phyloP scores from a whole-genome alignment of 2,329 filamentous ascomycete genomes.

The Zymoseptoria pseudotritici region DNA sequence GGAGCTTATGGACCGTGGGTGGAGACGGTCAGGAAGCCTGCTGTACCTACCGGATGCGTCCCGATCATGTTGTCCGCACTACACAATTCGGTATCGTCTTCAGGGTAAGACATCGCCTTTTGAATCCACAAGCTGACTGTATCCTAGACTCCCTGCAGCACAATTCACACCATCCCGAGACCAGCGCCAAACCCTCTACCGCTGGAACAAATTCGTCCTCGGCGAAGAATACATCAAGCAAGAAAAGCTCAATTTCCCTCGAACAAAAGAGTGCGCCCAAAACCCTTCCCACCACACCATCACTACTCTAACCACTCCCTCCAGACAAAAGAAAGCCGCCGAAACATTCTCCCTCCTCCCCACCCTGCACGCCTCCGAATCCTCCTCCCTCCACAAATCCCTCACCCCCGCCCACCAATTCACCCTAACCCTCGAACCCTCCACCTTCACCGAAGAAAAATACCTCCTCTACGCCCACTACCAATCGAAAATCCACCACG shows the following conservation, averaged over 20 bases:
- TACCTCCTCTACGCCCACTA: constrained; percentile 66
- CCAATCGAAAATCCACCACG: constrained; percentile 64
- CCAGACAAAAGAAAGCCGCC: constrained; percentile 51
- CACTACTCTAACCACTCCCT: background rate
- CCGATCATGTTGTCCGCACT: constrained; percentile 85
- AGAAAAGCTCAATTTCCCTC: constrained; percentile 57
- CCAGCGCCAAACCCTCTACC: constrained; percentile 68
- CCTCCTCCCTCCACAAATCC: constrained; percentile 40
- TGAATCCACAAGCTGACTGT: background rate
- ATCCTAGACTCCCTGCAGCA: constrained; percentile 51
- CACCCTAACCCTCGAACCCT: constrained; percentile 61
- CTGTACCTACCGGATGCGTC: constrained; percentile 73
- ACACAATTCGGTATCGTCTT: constrained; percentile 55
- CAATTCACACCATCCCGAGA: constrained; percentile 61
- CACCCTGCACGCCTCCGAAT: constrained; percentile 64
- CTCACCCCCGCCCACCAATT: constrained; percentile 57
- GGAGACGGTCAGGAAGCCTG: constrained; percentile 59
- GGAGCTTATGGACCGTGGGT: constrained; percentile 63
- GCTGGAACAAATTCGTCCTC: constrained; percentile 64
- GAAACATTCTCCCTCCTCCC: constrained; percentile 61
- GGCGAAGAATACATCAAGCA: constrained; percentile 62
- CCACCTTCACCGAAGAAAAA: constrained; percentile 69
- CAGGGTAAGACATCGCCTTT: background rate
- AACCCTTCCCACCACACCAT: background rate
- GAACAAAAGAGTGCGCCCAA: constrained; percentile 53